phyloP scores from a whole-genome alignment of 2,329 filamentous ascomycete genomes.

The Fusarium sp. region DNA sequence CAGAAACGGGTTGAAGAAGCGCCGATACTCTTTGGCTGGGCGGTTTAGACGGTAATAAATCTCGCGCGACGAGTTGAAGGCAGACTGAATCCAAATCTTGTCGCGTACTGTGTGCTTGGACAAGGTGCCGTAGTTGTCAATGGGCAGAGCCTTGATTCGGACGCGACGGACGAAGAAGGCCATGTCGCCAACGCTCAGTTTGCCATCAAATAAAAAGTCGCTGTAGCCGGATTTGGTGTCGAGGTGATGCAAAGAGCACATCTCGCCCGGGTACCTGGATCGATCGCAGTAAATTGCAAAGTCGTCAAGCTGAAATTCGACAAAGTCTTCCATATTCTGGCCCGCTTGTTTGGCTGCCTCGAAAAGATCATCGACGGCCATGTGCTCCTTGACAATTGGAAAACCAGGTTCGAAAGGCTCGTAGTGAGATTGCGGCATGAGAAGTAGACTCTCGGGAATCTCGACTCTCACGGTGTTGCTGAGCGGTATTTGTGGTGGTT shows the following conservation, averaged over 20 bases:
- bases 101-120: slow-evolving; percentile 63
- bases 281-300: slow-evolving; percentile 71
- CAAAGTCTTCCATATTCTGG: slow-evolving; percentile 49
- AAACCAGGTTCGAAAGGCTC: slow-evolving; percentile 51
- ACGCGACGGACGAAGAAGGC: slow-evolving; percentile 69
- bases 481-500: background rate
- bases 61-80: slow-evolving; percentile 54
- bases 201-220: slow-evolving; percentile 72
- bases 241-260: slow-evolving; percentile 70
- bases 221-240: slow-evolving; percentile 54
- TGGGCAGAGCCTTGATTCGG: slow-evolving; percentile 71
- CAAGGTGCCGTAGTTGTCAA: slow-evolving; percentile 75
- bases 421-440: slow-evolving; percentile 51
- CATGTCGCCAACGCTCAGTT: slow-evolving; percentile 62
- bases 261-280: slow-evolving; percentile 60
- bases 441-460: slow-evolving; percentile 48
- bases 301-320: slow-evolving; percentile 69
- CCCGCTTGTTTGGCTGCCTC: slow-evolving; percentile 24
- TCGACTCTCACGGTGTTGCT: slow-evolving; percentile 42
- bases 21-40: slow-evolving; percentile 73
- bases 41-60: slow-evolving; percentile 76
- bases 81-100: slow-evolving; percentile 77
- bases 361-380: slow-evolving; percentile 29
- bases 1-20: slow-evolving; percentile 75
- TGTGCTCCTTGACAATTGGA: slow-evolving; percentile 43